These are phyloP conservation scores for Claviceps capensis DNA, from an alignment of 2,329 filamentous ascomycete genomes.

Conservation along the genomic window DNA sequence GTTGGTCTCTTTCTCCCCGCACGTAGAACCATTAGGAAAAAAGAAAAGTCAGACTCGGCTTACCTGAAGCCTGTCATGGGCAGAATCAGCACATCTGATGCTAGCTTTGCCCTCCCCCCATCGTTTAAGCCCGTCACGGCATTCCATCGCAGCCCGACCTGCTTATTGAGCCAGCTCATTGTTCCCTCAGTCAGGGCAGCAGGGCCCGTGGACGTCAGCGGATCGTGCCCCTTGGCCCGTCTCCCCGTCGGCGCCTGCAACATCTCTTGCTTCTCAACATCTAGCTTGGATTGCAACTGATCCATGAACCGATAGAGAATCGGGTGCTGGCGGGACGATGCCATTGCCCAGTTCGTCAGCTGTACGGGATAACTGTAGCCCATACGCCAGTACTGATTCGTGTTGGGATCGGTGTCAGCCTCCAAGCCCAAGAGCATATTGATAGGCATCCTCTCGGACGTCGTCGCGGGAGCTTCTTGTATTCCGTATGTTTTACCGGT, in stretches of 20 bases:
- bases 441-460: conserved; percentile 6
- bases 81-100: conserved; percentile 10
- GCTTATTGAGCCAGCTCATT: conserved; percentile 9
- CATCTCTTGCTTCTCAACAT: conserved; percentile 5
- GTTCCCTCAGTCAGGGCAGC: conserved; percentile 12
- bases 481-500: conserved; percentile 8
- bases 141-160: conserved; percentile 12
- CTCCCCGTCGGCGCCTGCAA: not conserved
- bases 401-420: conserved; percentile 11
- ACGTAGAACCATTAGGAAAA: too few species aligned
- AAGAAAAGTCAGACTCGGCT: not conserved
- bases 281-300: conserved; percentile 7
- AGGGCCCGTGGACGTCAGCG: conserved; percentile 12
- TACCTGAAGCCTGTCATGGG: conserved; percentile 14
- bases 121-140: conserved; percentile 11
- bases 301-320: conserved; percentile 10
- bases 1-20: too few species aligned
- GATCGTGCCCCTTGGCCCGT: conserved; percentile 6
- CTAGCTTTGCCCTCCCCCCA: conserved; percentile 11
- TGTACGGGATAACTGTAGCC: conserved; percentile 14
- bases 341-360: conserved; percentile 14
- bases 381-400: conserved; percentile 13
- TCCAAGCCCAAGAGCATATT: conserved; percentile 13
- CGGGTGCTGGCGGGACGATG: conserved; percentile 11
- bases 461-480: not conserved